Percentiles rank a stretch among this genome's conserved stretches.
Evolutionary conservation across 176 grass and related monocot genomes (phyloP).

Genomic region (Raddia distichophylla): DNA sequence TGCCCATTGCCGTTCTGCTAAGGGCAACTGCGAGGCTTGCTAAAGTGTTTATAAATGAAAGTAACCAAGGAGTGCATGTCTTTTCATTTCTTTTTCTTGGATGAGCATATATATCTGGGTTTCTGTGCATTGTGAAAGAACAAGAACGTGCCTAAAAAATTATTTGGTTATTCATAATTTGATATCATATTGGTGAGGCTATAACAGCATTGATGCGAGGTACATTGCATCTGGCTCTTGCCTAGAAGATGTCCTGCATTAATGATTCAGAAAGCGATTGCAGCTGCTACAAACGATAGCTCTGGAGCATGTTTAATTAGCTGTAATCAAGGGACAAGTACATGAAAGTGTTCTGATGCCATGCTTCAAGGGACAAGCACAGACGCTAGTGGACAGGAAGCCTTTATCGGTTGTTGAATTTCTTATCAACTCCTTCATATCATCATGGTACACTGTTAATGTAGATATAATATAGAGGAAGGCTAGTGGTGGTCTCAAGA

Average conservation of each 20-base stretch:
- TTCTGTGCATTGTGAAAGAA: neutral
- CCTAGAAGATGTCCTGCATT: constrained; percentile 19
- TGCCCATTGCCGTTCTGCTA: constrained; percentile 37
- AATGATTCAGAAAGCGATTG: constrained; percentile 21
- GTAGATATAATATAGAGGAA: no score
- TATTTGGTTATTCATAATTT: neutral
- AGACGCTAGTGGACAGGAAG: constrained; percentile 36
- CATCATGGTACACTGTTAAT: constrained; percentile 13
- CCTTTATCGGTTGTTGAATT: neutral
- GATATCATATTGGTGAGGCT: neutral
- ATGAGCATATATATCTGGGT: constrained; percentile 6
- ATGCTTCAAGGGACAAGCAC: constrained; percentile 38
- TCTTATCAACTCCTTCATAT: constrained; percentile 37
- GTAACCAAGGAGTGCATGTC: neutral
- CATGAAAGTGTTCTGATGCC: constrained; percentile 32
- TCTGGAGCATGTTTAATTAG: constrained; percentile 18
- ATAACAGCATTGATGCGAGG: neutral
- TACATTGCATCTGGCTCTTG: constrained; percentile 9
- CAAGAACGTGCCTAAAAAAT: neutral
- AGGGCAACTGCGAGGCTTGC: constrained; percentile 18
- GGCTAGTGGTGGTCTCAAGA: no score
- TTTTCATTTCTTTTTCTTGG: neutral
- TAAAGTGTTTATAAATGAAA: neutral
- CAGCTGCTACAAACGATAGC: neutral
- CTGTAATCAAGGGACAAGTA: no score